Percentiles rank a stretch among this genome's conserved stretches.
Conservation (phyloP, 2,329 filamentous ascomycete species). For the Acarospora socialis region DNA sequence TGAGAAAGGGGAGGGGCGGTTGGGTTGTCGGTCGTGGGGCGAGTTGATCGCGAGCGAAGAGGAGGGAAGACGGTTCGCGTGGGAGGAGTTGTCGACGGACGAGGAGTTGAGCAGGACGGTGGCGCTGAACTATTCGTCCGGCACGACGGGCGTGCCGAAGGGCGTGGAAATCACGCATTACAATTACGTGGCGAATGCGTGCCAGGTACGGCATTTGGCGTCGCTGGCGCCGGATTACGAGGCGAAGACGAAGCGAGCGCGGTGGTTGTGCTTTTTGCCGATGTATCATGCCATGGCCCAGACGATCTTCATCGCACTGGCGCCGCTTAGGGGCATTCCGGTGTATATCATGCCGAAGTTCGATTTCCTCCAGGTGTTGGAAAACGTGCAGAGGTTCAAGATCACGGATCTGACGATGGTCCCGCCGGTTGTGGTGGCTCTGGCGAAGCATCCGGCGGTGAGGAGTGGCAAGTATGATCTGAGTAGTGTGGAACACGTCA, state of each 20-base stretch:
- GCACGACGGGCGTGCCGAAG: conserved; percentile 71
- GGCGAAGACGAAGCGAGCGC: conserved; percentile 27
- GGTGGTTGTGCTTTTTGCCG: conserved; percentile 54
- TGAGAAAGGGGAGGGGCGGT: conserved; percentile 19
- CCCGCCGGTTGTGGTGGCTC: conserved; percentile 58
- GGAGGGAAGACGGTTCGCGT: conserved; percentile 45
- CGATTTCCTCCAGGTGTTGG: conserved; percentile 58
- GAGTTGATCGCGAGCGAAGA: conserved; percentile 39
- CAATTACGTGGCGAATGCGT: conserved; percentile 59
- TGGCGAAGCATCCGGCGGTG: conserved; percentile 56
- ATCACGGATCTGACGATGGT: conserved; percentile 55
- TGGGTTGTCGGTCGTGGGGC: conserved; percentile 47
- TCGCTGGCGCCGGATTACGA: conserved; percentile 36
- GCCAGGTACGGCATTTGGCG: conserved; percentile 40
- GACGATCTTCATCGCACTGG: conserved; percentile 51
- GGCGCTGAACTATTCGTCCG: conserved; percentile 64
- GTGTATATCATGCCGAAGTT: conserved; percentile 70
- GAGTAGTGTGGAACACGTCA: conserved; percentile 45
- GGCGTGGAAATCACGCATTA: conserved; percentile 70
- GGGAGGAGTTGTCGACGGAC: conserved; percentile 41
- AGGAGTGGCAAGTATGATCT: conserved; percentile 47
- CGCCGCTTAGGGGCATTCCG: conserved; percentile 42
- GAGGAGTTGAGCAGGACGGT: conserved; percentile 40
- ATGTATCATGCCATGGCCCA: conserved; percentile 66
- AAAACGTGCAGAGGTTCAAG: conserved; percentile 50